A percentile compares a stretch with the other conserved stretches of the same genome.
Evolutionary conservation across 495 filamentous ascomycete genomes (phyloP).

Genomic region (Umbilicaria muhlenbergii): DNA sequence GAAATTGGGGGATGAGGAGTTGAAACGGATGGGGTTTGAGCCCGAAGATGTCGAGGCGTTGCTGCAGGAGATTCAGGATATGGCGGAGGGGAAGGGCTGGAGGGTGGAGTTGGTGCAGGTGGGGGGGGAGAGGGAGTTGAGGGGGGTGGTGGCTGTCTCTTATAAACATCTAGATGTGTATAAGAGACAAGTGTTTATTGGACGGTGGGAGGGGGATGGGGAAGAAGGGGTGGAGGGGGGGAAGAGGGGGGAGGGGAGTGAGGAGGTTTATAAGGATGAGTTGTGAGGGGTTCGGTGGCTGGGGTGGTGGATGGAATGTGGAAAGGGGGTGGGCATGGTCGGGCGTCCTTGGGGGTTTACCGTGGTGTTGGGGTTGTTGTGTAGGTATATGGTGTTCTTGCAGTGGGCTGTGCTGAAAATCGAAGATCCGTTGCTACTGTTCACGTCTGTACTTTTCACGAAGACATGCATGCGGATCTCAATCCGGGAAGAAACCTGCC

Average conservation of each 20-base stretch:
- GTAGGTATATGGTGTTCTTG: too few relatives aligned
- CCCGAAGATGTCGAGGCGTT: constrained; percentile 49
- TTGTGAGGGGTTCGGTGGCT: background rate
- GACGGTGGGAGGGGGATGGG: background rate
- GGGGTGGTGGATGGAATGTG: too few relatives aligned
- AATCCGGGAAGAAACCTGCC: too few relatives aligned
- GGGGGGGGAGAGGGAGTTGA: constrained; percentile 30
- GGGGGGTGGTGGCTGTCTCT: constrained; percentile 18
- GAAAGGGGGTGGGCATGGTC: too few relatives aligned
- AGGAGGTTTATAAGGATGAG: background rate
- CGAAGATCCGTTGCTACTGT: too few relatives aligned
- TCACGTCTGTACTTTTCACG: too few relatives aligned
- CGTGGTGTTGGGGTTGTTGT: too few relatives aligned
- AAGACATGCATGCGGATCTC: too few relatives aligned
- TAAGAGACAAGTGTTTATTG: too few relatives aligned
- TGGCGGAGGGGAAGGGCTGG: constrained; percentile 30
- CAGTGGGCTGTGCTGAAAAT: too few relatives aligned
- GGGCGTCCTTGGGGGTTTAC: too few relatives aligned
- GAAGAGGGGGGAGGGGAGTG: constrained; percentile 14
- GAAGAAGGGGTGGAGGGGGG: constrained; percentile 21
- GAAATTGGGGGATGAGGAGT: constrained; percentile 38
- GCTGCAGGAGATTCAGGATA: constrained; percentile 33
- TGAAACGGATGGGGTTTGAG: constrained; percentile 56
- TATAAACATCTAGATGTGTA: too few relatives aligned
- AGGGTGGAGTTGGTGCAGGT: constrained; percentile 29